These are phyloP conservation scores for Gossypium aridum DNA, from an alignment of 441 rosid genomes.

Conservation along the genomic window DNA sequence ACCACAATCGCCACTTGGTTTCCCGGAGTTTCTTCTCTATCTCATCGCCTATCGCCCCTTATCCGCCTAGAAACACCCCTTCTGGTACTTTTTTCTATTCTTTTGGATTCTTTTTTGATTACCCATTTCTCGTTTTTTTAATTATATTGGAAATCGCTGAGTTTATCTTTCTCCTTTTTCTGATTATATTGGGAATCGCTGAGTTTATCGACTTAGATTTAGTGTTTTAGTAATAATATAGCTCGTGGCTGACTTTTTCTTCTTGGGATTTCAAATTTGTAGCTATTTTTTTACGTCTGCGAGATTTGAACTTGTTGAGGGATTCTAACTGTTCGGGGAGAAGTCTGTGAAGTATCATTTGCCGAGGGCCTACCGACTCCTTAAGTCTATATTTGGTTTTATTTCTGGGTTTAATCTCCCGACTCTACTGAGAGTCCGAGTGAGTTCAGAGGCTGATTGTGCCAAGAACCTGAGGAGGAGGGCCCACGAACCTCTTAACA, in stretches of 20 bases:
- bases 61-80: slow-evolving; percentile 23
- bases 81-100: slow-evolving; percentile 25
- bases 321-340: too few species aligned
- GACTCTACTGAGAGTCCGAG: too few species aligned
- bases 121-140: neutral
- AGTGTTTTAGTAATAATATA: neutral
- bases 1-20: slow-evolving; percentile 19
- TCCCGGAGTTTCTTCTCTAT: slow-evolving; percentile 37
- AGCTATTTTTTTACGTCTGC: neutral
- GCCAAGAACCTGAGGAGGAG: too few species aligned
- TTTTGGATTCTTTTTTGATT: neutral
- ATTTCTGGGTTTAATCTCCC: too few species aligned
- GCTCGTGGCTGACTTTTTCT: neutral
- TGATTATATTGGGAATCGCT: neutral
- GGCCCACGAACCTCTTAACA: too few species aligned
- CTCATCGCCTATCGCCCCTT: slow-evolving; percentile 27
- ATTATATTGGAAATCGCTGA: neutral
- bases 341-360: too few species aligned
- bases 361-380: too few species aligned
- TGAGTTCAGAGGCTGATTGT: too few species aligned
- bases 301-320: too few species aligned
- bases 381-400: too few species aligned
- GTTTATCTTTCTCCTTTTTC: neutral
- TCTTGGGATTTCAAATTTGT: neutral
- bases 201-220: neutral